phyloP scores from a whole-genome alignment of 192 early-diverging fungal species.

The Pecoramyces ruminantium region DNA sequence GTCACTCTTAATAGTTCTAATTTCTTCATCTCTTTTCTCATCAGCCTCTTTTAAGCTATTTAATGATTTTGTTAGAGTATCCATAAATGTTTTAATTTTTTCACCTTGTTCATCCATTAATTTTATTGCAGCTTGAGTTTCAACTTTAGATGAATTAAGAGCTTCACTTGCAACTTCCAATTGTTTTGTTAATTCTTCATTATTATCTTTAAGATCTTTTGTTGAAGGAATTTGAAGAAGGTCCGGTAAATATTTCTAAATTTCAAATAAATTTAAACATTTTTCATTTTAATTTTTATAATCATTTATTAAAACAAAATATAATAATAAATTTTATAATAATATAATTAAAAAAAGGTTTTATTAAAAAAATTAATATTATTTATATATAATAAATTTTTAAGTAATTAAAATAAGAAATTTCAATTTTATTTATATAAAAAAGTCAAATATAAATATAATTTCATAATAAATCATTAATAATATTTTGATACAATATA shows the following conservation, averaged over 20 bases:
- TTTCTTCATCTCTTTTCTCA: constrained; percentile 41
- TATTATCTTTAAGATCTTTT: constrained; percentile 42
- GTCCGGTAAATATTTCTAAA: constrained; percentile 14
- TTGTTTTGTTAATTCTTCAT: not conserved
- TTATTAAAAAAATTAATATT: too few relatives aligned
- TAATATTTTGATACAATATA: too few relatives aligned
- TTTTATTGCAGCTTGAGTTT: constrained; percentile 3
- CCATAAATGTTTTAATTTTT: constrained; percentile 31
- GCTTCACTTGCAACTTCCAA: not conserved
- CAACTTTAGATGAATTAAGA: not conserved
- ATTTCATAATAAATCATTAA: too few relatives aligned
- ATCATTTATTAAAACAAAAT: too few relatives aligned
- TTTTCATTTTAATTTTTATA: too few relatives aligned
- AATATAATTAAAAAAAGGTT: too few relatives aligned
- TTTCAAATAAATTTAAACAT: not conserved
- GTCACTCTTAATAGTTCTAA: constrained; percentile 55
- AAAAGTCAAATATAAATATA: too few relatives aligned
- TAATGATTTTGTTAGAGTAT: constrained; percentile 7
- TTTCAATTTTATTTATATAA: too few relatives aligned
- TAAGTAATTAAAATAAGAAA: too few relatives aligned
- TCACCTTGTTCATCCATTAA: constrained; percentile 47
- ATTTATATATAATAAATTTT: too few relatives aligned
- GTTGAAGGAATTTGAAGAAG: constrained; percentile 42
- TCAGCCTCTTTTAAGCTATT: constrained; percentile 29
- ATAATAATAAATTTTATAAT: too few relatives aligned